These are phyloP conservation scores for Cyathus striatus DNA, from an alignment of 768 basidiomycete species.

Conservation along the genomic window DNA sequence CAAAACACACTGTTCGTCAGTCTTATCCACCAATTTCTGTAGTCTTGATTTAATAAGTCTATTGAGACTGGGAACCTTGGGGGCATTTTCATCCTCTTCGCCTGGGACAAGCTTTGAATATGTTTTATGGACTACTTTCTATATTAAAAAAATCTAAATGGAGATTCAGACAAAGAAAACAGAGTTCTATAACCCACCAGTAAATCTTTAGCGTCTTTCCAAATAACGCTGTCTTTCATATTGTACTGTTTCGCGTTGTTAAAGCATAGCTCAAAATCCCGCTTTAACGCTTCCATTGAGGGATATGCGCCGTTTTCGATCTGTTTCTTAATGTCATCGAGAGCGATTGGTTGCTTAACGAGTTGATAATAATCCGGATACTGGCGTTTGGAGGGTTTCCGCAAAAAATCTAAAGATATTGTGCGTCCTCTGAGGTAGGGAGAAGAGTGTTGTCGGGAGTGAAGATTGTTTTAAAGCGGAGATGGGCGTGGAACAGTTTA, in stretches of 20 bases:
- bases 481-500: slow-evolving; percentile 22
- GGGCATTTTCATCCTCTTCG: slow-evolving; percentile 40
- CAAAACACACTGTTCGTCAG: slow-evolving; percentile 59
- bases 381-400: slow-evolving; percentile 61
- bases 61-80: slow-evolving; percentile 58
- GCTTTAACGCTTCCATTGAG: slow-evolving; percentile 60
- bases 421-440: slow-evolving; percentile 51
- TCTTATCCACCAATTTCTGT: slow-evolving; percentile 69
- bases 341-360: slow-evolving; percentile 78
- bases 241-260: slow-evolving; percentile 82
- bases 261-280: slow-evolving; percentile 75
- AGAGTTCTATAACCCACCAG: slow-evolving; percentile 44
- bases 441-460: slow-evolving; percentile 11
- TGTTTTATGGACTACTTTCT: slow-evolving; percentile 50
- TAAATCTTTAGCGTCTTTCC: slow-evolving; percentile 75
- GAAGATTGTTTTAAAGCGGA: slow-evolving; percentile 14
- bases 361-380: slow-evolving; percentile 85
- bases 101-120: slow-evolving; percentile 40
- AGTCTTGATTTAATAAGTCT: slow-evolving; percentile 64
- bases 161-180: neutral
- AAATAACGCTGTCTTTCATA: slow-evolving; percentile 72
- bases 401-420: slow-evolving; percentile 62
- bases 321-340: slow-evolving; percentile 84
- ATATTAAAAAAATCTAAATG: slow-evolving; percentile 3
- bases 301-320: slow-evolving; percentile 57